Evolutionary conservation across 2,329 filamentous ascomycete species (phyloP).

Genomic region (Meredithiella fracta): DNA sequence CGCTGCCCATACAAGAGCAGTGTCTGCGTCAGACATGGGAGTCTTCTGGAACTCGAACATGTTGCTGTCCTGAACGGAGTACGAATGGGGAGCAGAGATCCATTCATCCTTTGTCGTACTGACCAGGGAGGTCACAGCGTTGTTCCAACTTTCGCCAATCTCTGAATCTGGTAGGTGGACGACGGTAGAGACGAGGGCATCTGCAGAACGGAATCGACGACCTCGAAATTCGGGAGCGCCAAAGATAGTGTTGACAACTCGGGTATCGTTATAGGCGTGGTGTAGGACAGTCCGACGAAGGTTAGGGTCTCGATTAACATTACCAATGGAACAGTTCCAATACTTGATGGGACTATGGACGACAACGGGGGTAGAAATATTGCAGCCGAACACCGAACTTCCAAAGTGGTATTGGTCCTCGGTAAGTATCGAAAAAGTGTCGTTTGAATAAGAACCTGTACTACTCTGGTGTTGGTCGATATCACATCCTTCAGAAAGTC

Average conservation of each 20-base stretch:
- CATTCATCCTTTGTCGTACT: conserved; percentile 35
- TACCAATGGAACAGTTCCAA: conserved; percentile 51
- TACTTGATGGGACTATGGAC: conserved; percentile 68
- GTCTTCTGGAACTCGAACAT: conserved; percentile 67
- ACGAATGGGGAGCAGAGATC: conserved; percentile 47
- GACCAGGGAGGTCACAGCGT: conserved; percentile 37
- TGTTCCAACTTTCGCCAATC: conserved; percentile 49
- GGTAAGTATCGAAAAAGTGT: neutral
- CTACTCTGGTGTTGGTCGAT: neutral
- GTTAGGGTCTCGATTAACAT: conserved; percentile 42
- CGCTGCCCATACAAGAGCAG: conserved; percentile 44
- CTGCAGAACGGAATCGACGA: conserved; percentile 35
- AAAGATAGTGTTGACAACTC: neutral
- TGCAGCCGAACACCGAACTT: conserved; percentile 38
- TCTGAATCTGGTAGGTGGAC: conserved; percentile 51
- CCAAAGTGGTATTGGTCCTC: conserved; percentile 32
- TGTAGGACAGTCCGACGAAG: conserved; percentile 44
- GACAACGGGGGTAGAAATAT: conserved; percentile 19
- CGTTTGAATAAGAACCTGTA: neutral
- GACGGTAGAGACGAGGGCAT: conserved; percentile 63
- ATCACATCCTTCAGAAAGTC: conserved; percentile 31
- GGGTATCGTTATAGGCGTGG: neutral
- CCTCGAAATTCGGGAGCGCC: conserved; percentile 1
- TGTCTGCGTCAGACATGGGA: conserved; percentile 52
- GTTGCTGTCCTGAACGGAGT: conserved; percentile 36